phyloP scores from a whole-genome alignment of 2,329 filamentous ascomycete species.

The Westerdykella aurantiaca region DNA sequence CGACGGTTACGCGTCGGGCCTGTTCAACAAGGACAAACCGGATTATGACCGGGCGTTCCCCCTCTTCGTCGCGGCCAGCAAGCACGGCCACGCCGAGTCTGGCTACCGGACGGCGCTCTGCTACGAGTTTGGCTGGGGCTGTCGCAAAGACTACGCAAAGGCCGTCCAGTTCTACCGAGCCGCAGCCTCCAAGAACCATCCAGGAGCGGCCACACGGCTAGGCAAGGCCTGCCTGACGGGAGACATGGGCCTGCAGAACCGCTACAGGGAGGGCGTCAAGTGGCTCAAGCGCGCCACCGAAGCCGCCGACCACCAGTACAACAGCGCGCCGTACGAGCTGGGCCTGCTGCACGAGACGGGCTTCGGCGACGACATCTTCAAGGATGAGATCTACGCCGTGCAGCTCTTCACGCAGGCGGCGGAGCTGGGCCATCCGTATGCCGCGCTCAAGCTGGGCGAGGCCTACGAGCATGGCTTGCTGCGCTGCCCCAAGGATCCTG shows the following conservation, averaged over 20 bases:
- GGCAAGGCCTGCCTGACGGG: conserved; percentile 85
- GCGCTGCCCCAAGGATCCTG: conserved; percentile 82
- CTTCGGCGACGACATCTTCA: conserved; percentile 91
- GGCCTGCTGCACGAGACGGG: conserved; percentile 83
- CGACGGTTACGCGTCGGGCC: conserved; percentile 86
- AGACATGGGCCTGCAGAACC: conserved; percentile 76
- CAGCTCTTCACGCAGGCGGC: conserved; percentile 93
- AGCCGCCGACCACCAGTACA: conserved; percentile 85
- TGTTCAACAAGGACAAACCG: conserved; percentile 91
- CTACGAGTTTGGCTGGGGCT: conserved; percentile 98
- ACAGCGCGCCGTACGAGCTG: conserved; percentile 85
- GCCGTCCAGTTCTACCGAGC: conserved; percentile 89
- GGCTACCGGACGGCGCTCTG: conserved; percentile 88
- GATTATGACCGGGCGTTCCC: conserved; percentile 90
- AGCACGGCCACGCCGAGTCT: conserved; percentile 95
- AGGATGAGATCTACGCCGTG: conserved; percentile 82
- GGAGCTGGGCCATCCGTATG: conserved; percentile 81
- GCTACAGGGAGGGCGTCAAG: conserved; percentile 86
- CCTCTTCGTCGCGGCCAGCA: conserved; percentile 86
- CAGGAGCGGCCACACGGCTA: conserved; percentile 87
- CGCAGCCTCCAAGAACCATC: conserved; percentile 88
- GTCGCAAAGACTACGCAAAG: conserved; percentile 80
- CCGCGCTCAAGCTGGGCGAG: conserved; percentile 84
- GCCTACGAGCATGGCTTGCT: conserved; percentile 91
- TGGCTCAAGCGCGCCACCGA: conserved; percentile 94